phyloP scores from a whole-genome alignment of 345 rosid species.

The Clarkia xantiana region DNA sequence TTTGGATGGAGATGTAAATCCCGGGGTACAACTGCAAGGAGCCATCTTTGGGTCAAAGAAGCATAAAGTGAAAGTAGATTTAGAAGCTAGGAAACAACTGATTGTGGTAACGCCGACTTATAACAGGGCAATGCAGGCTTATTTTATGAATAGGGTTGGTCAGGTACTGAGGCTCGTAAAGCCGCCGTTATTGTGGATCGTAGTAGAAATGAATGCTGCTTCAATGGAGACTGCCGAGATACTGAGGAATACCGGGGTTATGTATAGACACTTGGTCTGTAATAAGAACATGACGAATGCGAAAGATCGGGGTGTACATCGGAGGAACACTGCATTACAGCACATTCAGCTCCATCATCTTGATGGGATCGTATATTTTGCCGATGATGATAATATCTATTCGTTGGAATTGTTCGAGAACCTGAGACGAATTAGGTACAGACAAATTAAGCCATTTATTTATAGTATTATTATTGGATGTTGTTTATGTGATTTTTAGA shows the following conservation, averaged over 20 bases:
- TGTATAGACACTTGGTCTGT: constrained; percentile 74
- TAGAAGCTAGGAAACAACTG: constrained; percentile 44
- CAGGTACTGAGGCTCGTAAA: constrained; percentile 65
- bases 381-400: constrained; percentile 73
- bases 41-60: constrained; percentile 9
- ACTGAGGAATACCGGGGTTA: constrained; percentile 69
- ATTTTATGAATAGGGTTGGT: constrained; percentile 55
- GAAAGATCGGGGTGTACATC: constrained; percentile 67
- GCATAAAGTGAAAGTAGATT: constrained; percentile 12
- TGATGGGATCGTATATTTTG: constrained; percentile 77
- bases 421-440: constrained; percentile 53
- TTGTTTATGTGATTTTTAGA: too few species aligned
- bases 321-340: constrained; percentile 63
- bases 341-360: constrained; percentile 68
- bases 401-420: constrained; percentile 57
- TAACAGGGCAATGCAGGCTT: constrained; percentile 66
- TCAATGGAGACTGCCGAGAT: constrained; percentile 72
- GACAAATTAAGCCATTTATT: not conserved
- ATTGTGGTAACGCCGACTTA: constrained; percentile 84
- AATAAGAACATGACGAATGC: constrained; percentile 31
- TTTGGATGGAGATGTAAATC: too few species aligned
- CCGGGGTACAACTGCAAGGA: too few species aligned
- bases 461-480: too few species aligned
- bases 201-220: constrained; percentile 59
- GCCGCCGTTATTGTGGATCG: constrained; percentile 87